Percentiles rank a stretch among this genome's conserved stretches.
These are phyloP conservation scores for Gossypium davidsonii DNA, from an alignment of 441 rosid genomes.

Conservation along the genomic window DNA sequence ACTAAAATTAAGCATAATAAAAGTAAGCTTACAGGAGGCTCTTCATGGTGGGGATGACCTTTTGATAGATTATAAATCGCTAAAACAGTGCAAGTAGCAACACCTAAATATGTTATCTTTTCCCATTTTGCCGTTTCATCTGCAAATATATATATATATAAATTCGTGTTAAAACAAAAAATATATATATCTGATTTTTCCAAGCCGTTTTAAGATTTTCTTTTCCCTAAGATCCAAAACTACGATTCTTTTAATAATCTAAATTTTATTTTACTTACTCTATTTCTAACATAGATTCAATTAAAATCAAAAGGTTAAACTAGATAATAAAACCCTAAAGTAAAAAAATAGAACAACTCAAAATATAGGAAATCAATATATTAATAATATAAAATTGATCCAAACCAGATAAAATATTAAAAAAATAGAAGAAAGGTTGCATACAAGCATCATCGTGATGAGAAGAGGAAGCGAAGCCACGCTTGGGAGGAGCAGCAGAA, in stretches of 20 bases:
- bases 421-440: not conserved
- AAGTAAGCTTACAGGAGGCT: conserved; percentile 62
- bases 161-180: not conserved
- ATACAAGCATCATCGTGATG: conserved; percentile 66
- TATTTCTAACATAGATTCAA: not conserved
- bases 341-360: not conserved
- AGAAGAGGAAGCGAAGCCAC: conserved; percentile 59
- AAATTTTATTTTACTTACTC: not conserved
- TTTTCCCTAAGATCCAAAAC: not conserved
- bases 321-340: not conserved
- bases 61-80: conserved; percentile 50
- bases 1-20: not conserved
- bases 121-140: conserved; percentile 85
- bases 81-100: conserved; percentile 49
- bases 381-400: conserved; percentile 8
- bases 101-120: conserved; percentile 71
- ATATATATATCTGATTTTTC: not conserved
- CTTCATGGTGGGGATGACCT: conserved; percentile 78
- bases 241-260: not conserved
- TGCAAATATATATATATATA: conserved; percentile 8
- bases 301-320: not conserved
- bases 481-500: conserved; percentile 45
- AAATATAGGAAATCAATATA: not conserved
- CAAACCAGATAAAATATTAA: not conserved
- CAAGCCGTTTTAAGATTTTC: not conserved